Base-by-base conservation (phyloP, 768 basidiomycete genomes). In the Daedalea quercina region DNA sequence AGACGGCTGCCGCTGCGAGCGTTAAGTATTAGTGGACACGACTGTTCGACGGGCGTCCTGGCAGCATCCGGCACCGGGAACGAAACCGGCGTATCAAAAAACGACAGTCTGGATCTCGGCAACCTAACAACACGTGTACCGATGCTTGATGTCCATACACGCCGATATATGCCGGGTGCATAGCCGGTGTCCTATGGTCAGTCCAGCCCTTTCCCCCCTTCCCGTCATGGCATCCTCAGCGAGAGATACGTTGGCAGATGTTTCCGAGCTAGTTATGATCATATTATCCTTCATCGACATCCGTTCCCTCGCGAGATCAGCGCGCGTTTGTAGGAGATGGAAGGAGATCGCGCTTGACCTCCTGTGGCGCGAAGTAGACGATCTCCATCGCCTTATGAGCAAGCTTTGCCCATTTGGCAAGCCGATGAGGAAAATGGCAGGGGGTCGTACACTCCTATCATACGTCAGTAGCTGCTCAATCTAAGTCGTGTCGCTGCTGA, bases 251-350 rank as follows among this genome's bases (percentile, higher is more conserved):
- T 19, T 33, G 20, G 28, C 34, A 28, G 49, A 54, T 42, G 60
- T 65, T 31, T 45, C 57, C 51, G 64, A 65, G 52, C 54, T 65
- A 12, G 48, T 63, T 40, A 45, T 51, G 23, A 52, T 62, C 44
- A 59, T 65, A 34, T 60, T 63, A 35, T 56, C 62, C 12, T 57
- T 55, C 55, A 55, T 65, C 47, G 63, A 63, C 49, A 51, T 55
- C 28, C 47, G 53, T 22, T 54, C 58, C 22, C 57, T 65, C 49
- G 55, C 59, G 19, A 45, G 58, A 17, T 50, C 56, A 47, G 82
- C 79, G 1, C 68, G 70, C 33, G 80, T 84, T 20, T 84, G 76
- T 70, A 80, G 72, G 55, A 62, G 58, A 31, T 86, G 84, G 84
- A 76, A 77, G 1, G 73, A 79, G 13, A 66, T 79, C 22, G 79